Evolutionary conservation across 2,329 filamentous ascomycete genomes (phyloP).

Genomic region (Diaporthe sp.): DNA sequence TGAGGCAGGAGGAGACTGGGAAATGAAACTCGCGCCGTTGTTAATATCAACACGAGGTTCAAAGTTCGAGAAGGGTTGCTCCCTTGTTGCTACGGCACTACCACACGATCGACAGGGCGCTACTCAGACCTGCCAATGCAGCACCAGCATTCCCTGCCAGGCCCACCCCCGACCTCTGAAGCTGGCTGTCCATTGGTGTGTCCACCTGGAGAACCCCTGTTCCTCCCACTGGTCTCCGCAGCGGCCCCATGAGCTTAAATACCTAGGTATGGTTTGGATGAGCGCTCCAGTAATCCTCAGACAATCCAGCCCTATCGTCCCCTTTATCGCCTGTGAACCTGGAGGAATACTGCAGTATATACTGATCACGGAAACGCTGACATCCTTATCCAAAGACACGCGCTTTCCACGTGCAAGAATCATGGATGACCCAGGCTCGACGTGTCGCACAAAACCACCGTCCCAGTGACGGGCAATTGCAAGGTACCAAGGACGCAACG

Average conservation of each 20-base stretch:
- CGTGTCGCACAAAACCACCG: background rate
- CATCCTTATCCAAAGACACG: background rate
- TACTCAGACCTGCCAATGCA: conserved; percentile 13
- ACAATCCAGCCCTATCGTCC: background rate
- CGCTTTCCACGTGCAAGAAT: background rate
- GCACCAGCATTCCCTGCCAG: background rate
- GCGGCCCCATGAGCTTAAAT: conserved; percentile 36
- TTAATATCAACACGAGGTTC: conserved; percentile 14
- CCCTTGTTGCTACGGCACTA: conserved; percentile 37
- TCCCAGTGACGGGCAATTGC: background rate
- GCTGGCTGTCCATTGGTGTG: conserved; percentile 2
- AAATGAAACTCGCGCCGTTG: background rate
- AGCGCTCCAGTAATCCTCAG: background rate
- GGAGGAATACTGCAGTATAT: background rate
- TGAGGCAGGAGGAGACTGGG: background rate
- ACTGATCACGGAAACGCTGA: background rate
- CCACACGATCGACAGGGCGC: conserved; percentile 24
- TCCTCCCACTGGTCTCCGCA: conserved; percentile 12
- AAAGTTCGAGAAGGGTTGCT: conserved; percentile 20
- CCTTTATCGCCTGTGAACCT: background rate
- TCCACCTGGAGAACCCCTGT: conserved; percentile 30
- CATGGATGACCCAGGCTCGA: background rate
- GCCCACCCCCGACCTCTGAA: background rate
- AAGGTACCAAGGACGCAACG: no score
- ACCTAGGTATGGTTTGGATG: background rate